Conservation (phyloP, 2,329 filamentous ascomycete genomes). For the Teratosphaeria epicoccoides region DNA sequence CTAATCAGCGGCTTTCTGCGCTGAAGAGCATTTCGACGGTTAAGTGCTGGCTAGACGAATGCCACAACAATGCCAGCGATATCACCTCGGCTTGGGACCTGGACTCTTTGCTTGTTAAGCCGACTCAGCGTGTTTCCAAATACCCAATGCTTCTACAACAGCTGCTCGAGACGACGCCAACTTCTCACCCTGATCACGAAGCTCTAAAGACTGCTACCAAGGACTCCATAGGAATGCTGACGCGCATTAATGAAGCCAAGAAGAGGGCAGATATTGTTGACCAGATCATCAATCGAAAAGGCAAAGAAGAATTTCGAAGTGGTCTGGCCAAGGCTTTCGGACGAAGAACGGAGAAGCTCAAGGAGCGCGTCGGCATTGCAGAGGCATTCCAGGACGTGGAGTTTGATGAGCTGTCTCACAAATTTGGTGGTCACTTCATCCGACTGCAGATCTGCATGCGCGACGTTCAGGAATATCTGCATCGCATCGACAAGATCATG, state of each 20-base stretch:
- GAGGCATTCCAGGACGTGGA: constrained; percentile 66
- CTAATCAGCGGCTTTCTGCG: constrained; percentile 49
- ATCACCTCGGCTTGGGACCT: constrained; percentile 90
- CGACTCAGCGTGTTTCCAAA: constrained; percentile 86
- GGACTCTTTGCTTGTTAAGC: constrained; percentile 93
- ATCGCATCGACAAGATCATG: constrained; percentile 70
- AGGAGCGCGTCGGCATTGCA: constrained; percentile 54
- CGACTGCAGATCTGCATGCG: constrained; percentile 84
- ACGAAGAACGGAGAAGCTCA: constrained; percentile 77
- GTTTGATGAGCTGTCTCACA: constrained; percentile 72
- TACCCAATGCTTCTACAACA: constrained; percentile 80
- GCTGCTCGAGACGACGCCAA: constrained; percentile 66
- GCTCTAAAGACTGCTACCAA: constrained; percentile 62
- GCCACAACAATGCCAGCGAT: constrained; percentile 82
- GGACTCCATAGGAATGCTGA: constrained; percentile 52
- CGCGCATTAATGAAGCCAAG: constrained; percentile 83
- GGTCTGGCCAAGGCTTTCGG: constrained; percentile 82
- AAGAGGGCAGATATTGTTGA: constrained; percentile 88
- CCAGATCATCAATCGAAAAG: constrained; percentile 66
- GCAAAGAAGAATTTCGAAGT: constrained; percentile 78
- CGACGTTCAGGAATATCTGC: constrained; percentile 86
- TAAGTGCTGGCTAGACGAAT: constrained; percentile 79
- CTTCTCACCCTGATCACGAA: constrained; percentile 69
- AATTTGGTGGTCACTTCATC: constrained; percentile 84
- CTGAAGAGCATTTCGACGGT: constrained; percentile 51